A percentile compares a stretch with the other conserved stretches of the same genome.
These are phyloP conservation scores for Myxozyma monticola DNA, from an alignment of 805 yeast genomes.

Conservation along the genomic window DNA sequence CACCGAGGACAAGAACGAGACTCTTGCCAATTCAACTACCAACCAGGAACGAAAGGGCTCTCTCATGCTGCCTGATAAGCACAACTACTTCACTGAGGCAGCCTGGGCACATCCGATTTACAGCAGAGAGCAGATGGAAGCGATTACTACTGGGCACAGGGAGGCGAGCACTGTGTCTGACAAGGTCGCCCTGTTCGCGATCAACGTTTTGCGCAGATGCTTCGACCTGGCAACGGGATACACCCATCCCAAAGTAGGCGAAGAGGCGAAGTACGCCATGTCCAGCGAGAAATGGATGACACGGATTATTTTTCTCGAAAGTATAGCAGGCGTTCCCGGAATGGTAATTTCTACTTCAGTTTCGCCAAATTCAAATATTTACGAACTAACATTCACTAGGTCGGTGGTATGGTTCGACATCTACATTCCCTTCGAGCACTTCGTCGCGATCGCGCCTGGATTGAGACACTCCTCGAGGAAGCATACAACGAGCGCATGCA, in stretches of 20 bases:
- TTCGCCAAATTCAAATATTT: not conserved
- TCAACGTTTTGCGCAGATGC: conserved; percentile 47
- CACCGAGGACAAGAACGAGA: conserved; percentile 1
- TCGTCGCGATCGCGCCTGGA: conserved; percentile 70
- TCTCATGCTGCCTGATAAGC: conserved; percentile 22
- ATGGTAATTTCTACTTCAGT: conserved; percentile 37
- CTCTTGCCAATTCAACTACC: not conserved
- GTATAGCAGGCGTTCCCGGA: conserved; percentile 80
- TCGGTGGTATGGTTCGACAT: conserved; percentile 71
- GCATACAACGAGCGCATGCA: conserved; percentile 82
- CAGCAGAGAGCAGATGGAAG: conserved; percentile 42
- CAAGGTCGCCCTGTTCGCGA: conserved; percentile 51
- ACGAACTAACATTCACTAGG: conserved; percentile 33
- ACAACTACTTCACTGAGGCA: conserved; percentile 24
- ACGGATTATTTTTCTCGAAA: conserved; percentile 60
- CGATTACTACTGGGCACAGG: conserved; percentile 54
- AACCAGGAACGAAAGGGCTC: conserved; percentile 4
- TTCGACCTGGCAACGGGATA: conserved; percentile 69
- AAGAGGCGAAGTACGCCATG: conserved; percentile 47
- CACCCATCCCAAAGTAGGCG: conserved; percentile 52
- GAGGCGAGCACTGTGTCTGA: conserved; percentile 51
- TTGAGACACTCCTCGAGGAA: conserved; percentile 70
- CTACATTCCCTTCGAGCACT: conserved; percentile 61
- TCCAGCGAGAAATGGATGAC: conserved; percentile 65
- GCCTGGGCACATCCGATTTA: conserved; percentile 49